A percentile compares a stretch with the other conserved stretches of the same genome.
Evolutionary conservation across 2,329 filamentous ascomycete genomes (phyloP).

Genomic region (Cyphellophora attinorum): DNA sequence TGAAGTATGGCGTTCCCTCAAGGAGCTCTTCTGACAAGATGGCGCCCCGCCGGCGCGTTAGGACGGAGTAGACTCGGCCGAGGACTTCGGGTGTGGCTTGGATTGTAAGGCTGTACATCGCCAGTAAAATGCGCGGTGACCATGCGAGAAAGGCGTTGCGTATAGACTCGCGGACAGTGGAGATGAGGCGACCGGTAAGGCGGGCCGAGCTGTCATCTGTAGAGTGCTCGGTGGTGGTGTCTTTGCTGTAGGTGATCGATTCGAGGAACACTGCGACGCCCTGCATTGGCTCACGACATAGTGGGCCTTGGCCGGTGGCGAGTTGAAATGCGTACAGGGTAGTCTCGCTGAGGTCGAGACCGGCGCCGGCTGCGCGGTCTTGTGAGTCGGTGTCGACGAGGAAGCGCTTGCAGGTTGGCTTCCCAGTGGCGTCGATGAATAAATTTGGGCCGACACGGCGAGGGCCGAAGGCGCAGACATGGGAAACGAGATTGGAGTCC

Average conservation of each 20-base stretch:
- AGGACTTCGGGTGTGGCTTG: slow-evolving; percentile 87
- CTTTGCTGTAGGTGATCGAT: slow-evolving; percentile 55
- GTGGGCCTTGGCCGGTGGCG: slow-evolving; percentile 74
- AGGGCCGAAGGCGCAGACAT: slow-evolving; percentile 85
- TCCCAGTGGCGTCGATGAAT: slow-evolving; percentile 70
- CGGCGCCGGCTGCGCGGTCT: slow-evolving; percentile 16
- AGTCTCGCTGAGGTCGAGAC: slow-evolving; percentile 74
- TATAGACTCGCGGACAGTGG: slow-evolving; percentile 75
- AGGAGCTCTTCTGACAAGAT: slow-evolving; percentile 88
- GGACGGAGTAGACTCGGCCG: slow-evolving; percentile 90
- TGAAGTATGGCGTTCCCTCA: slow-evolving; percentile 93
- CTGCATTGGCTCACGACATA: slow-evolving; percentile 88
- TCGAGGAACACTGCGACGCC: slow-evolving; percentile 88
- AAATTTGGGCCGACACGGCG: slow-evolving; percentile 78
- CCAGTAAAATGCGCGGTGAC: slow-evolving; percentile 87
- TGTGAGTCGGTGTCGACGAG: slow-evolving; percentile 25
- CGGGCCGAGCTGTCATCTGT: slow-evolving; percentile 62
- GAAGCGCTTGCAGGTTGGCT: slow-evolving; percentile 62
- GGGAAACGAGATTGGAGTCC: slow-evolving; percentile 56
- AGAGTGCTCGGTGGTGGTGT: slow-evolving; percentile 29
- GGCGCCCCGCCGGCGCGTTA: slow-evolving; percentile 82
- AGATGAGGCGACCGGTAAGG: slow-evolving; percentile 87
- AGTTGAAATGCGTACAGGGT: slow-evolving; percentile 92
- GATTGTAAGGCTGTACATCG: slow-evolving; percentile 97
- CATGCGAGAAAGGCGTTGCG: slow-evolving; percentile 84